Conservation (phyloP, 495 filamentous ascomycete genomes). For the Penicillium herquei region DNA sequence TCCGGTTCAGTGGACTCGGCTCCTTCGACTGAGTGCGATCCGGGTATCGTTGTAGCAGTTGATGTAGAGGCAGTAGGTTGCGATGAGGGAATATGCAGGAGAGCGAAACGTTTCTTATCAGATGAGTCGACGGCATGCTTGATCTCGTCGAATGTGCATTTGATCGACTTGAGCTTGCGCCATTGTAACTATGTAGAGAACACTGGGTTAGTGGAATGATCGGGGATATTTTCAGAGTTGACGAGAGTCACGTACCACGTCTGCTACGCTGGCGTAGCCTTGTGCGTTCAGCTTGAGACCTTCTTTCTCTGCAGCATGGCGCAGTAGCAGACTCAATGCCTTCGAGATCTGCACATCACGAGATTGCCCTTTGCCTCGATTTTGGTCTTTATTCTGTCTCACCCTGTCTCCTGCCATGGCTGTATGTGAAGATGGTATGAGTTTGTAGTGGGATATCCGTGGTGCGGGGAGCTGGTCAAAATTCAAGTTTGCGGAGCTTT, state of each 20-base stretch:
- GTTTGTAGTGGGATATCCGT: not conserved
- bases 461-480: constrained; percentile 6
- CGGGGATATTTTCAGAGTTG: not conserved
- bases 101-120: constrained; percentile 86
- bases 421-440: not conserved
- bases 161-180: constrained; percentile 64
- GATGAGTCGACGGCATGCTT: constrained; percentile 65
- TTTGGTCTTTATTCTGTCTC: constrained; percentile 6
- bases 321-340: constrained; percentile 71
- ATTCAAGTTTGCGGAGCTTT: constrained; percentile 9
- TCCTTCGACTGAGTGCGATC: constrained; percentile 14
- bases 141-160: constrained; percentile 74
- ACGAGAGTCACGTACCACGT: constrained; percentile 59
- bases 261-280: constrained; percentile 76
- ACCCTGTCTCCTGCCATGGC: constrained; percentile 9
- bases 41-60: constrained; percentile 9
- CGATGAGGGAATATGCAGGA: constrained; percentile 47
- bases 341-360: constrained; percentile 74
- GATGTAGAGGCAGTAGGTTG: constrained; percentile 20
- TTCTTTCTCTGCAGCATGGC: constrained; percentile 80
- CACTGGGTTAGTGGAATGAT: not conserved
- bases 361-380: constrained; percentile 19
- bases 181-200: constrained; percentile 58
- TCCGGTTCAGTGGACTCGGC: not conserved
- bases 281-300: constrained; percentile 71